phyloP scores from a whole-genome alignment of 345 rosid species.

The Eucalyptus erythrocorys region DNA sequence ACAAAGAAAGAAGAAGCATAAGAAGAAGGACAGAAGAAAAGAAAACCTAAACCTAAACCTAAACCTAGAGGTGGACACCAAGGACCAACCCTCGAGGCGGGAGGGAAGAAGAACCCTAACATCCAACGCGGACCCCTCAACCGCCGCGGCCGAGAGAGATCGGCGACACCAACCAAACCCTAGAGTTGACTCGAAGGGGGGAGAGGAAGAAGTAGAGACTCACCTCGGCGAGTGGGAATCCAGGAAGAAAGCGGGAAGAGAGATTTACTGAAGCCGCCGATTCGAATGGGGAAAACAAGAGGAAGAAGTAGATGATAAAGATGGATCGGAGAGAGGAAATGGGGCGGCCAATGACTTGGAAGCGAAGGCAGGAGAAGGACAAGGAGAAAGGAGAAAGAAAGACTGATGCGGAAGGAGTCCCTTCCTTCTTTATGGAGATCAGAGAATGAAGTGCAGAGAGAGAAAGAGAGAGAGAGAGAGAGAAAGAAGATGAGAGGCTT shows the following conservation, averaged over 20 bases:
- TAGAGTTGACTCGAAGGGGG: constrained; percentile 13
- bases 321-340: not conserved
- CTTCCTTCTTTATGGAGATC: not conserved
- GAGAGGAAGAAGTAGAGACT: not conserved
- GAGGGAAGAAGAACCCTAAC: not conserved
- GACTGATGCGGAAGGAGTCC: not conserved
- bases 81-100: not conserved
- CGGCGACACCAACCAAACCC: constrained; percentile 7
- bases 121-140: not conserved
- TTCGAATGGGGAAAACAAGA: not conserved
- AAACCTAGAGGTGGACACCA: not conserved
- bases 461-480: not conserved
- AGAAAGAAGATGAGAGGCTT: not conserved
- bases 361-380: not conserved
- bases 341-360: not conserved
- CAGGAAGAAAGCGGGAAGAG: not conserved
- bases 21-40: not conserved
- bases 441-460: not conserved
- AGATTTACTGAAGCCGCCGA: not conserved
- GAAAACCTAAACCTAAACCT: not conserved
- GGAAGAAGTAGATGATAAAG: not conserved
- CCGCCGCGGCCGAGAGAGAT: not conserved
- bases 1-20: not conserved
- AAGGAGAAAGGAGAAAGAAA: not conserved
- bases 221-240: not conserved